Evolutionary conservation across 139 green algal genomes (phyloP), one percentile per base, ranked within the genome.

Genomic region (Mychonastes homosphaera): DNA sequence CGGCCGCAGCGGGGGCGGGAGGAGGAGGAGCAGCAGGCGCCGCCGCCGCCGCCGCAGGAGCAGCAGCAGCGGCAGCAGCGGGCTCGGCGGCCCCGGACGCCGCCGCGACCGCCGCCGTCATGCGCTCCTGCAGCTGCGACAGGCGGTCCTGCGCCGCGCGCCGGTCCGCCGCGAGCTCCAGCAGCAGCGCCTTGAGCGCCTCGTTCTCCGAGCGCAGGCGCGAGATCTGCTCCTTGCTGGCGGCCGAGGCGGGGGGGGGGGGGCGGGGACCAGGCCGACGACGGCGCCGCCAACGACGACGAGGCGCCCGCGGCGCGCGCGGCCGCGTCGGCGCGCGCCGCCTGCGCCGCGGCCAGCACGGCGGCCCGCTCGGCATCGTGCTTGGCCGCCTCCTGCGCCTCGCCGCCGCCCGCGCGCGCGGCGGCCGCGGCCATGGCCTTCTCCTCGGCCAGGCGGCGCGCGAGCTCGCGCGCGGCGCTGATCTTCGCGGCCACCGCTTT

Each of bases 371-470:
- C 71, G 10, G 71, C 68, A 15, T 41, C 48, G 3, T 53, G 51
- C 61, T 71, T 56, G 3, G 59, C 58, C 63, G 47, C 32, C 40
- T 72, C 63, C 27, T 27, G 45, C 43, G 69, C 71, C 16, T 59
- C 55, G 2, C 63, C 53, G 52, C 72, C 61, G 49, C 64, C 62
- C 21, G 38, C 59, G 32, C 41, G 56, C 7, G 69, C 57, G 2
- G 69, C 81, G 1, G 74, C 76, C n/a, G 79, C 66, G 0, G 74
- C 81, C 12, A 79, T 82, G 55, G 79, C 57, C 66, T 87, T 87
- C 67, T 94, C 85, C 57, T 92, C 84, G 16, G 84, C 72, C 47
- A 94, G 71, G 27, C 85, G 77, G 29, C 84, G 53, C 2, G 85
- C 85, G 64, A 94, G 67, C 46, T 81, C 78, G 1, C 78, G 63